Percentiles rank a stretch among this genome's conserved stretches.
Conservation (phyloP, 2,329 filamentous ascomycete genomes). For the Cladosporium cucumerinum region DNA sequence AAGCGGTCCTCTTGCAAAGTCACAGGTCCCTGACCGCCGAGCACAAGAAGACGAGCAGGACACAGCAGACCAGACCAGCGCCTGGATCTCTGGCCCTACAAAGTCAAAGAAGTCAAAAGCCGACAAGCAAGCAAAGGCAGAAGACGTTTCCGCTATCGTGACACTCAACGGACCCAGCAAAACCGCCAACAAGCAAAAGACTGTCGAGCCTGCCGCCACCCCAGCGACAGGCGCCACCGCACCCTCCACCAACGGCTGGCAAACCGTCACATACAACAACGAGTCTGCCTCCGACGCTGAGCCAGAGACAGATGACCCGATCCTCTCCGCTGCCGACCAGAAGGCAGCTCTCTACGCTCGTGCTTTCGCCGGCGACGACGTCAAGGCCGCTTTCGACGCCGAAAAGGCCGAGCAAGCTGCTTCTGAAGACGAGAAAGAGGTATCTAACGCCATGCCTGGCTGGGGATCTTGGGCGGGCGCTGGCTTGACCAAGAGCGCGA, state of each 20-base stretch:
- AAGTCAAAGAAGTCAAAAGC: conserved; percentile 24
- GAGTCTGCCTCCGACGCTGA: conserved; percentile 31
- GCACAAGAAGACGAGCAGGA: conserved; percentile 15
- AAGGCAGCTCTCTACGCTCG: conserved; percentile 66
- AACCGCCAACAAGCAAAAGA: conserved; percentile 21
- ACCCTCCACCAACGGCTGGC: conserved; percentile 40
- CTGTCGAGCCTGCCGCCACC: conserved; percentile 29
- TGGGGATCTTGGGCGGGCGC: conserved; percentile 93
- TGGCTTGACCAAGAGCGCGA: conserved; percentile 69
- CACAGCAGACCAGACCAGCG: conserved; percentile 12
- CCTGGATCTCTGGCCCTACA: conserved; percentile 25
- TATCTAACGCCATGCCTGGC: conserved; percentile 83
- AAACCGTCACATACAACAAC: conserved; percentile 40
- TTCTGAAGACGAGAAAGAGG: conserved; percentile 77
- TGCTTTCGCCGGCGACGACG: conserved; percentile 88
- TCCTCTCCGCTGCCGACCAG: conserved; percentile 38
- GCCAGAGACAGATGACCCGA: conserved; percentile 21
- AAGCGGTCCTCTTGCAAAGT: conserved; percentile 26
- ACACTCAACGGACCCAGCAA: conserved; percentile 12
- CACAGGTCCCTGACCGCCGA: conserved; percentile 16
- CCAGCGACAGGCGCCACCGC: neutral
- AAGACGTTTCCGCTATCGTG: conserved; percentile 20
- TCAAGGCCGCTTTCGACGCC: conserved; percentile 71
- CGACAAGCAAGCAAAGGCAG: conserved; percentile 17
- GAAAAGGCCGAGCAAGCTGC: conserved; percentile 72